A percentile compares a stretch with the other conserved stretches of the same genome.
Conservation (phyloP, 352 stramenopile species). For the Globisporangium echinulatum region DNA sequence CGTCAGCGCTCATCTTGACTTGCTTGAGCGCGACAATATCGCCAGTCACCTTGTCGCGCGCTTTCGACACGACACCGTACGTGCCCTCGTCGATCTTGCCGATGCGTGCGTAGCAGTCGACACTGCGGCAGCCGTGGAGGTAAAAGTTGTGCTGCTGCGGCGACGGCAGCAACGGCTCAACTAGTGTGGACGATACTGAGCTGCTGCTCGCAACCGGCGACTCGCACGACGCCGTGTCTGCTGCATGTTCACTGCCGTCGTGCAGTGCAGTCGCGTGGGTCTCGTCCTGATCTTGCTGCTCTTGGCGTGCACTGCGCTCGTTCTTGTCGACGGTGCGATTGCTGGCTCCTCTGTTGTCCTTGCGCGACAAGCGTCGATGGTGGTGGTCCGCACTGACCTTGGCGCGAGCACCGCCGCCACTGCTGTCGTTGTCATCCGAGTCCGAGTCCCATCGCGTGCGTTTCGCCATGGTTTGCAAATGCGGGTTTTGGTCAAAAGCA, state of each 20-base stretch:
- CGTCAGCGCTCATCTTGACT: constrained; percentile 75
- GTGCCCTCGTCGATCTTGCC: constrained; percentile 94
- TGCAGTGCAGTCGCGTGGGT: neutral
- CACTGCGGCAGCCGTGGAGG: constrained; percentile 87
- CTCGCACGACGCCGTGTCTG: neutral
- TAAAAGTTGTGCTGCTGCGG: constrained; percentile 60
- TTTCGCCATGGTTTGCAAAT: constrained; percentile 21
- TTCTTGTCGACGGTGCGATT: neutral
- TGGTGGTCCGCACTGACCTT: neutral
- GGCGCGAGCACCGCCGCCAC: constrained; percentile 2
- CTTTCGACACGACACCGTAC: constrained; percentile 96
- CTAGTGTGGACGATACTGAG: neutral
- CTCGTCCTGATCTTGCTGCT: neutral
- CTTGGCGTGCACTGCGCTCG: neutral
- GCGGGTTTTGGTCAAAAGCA: neutral
- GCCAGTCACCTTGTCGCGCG: constrained; percentile 81
- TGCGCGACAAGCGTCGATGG: no score
- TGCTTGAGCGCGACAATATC: constrained; percentile 93
- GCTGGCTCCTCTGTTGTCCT: neutral
- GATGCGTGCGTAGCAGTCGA: constrained; percentile 94
- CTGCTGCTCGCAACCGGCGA: neutral
- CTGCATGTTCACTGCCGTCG: neutral
- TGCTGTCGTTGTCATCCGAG: constrained; percentile 20
- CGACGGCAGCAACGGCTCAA: neutral
- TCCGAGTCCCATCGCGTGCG: constrained; percentile 69